Percentiles rank a stretch among this genome's conserved stretches.
These are phyloP conservation scores for Phytopythium delawarense DNA, from an alignment of 352 stramenopile species.

Conservation along the genomic window DNA sequence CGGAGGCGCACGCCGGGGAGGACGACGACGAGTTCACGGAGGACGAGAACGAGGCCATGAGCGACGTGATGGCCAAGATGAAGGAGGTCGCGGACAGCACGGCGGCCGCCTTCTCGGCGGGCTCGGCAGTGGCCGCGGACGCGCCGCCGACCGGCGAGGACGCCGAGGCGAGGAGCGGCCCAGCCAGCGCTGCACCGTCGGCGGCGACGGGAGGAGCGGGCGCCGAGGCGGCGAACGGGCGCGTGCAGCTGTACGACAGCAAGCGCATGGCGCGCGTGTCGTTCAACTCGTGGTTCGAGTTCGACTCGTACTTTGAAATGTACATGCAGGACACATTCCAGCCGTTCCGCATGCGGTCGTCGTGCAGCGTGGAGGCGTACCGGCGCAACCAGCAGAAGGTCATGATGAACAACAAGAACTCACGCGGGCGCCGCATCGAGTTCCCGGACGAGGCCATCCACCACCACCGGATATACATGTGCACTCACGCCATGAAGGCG, in stretches of 20 bases:
- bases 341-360: conserved; percentile 84
- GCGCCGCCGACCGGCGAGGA: conserved; percentile 11
- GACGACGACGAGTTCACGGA: conserved; percentile 45
- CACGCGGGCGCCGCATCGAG: conserved; percentile 67
- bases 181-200: neutral
- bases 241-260: conserved; percentile 67
- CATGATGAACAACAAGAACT: conserved; percentile 88
- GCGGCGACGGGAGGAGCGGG: neutral
- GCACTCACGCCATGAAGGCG: conserved; percentile 84
- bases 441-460: conserved; percentile 80
- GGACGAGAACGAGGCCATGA: conserved; percentile 50
- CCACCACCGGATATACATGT: conserved; percentile 89
- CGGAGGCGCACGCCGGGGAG: conserved; percentile 20
- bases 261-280: conserved; percentile 82
- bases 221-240: conserved; percentile 1
- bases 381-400: conserved; percentile 84
- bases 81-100: conserved; percentile 35
- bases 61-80: conserved; percentile 67
- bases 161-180: neutral
- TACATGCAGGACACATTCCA: conserved; percentile 89
- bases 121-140: conserved; percentile 13
- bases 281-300: conserved; percentile 87
- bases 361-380: conserved; percentile 79
- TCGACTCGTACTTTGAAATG: conserved; percentile 84
- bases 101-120: conserved; percentile 28